Evolutionary conservation across 1,284 basidiomycete genomes (phyloP).

Genomic region (Ustilago hordei): DNA sequence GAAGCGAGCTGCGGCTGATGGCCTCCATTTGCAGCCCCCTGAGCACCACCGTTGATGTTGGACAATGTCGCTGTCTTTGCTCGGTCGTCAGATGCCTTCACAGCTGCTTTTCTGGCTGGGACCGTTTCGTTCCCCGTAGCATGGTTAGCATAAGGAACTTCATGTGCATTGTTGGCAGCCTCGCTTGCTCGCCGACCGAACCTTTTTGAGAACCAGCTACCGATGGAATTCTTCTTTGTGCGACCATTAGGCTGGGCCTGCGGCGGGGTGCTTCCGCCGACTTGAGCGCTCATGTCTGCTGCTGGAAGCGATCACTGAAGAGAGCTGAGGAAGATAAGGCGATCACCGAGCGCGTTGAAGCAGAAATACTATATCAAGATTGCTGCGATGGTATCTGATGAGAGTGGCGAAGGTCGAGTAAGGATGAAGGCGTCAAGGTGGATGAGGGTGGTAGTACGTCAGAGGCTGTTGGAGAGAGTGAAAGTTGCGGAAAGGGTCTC

Average conservation of each 20-base stretch:
- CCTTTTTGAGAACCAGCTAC: slow-evolving; percentile 57
- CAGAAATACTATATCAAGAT: not conserved
- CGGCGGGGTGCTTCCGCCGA: slow-evolving; percentile 16
- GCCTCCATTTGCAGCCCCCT: slow-evolving; percentile 2
- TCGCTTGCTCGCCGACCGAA: slow-evolving; percentile 51
- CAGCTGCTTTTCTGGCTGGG: slow-evolving; percentile 13
- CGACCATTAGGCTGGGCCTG: slow-evolving; percentile 20
- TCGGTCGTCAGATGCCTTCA: slow-evolving; percentile 18
- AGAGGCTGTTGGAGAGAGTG: not conserved
- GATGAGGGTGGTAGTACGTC: not conserved
- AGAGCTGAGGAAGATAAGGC: not conserved
- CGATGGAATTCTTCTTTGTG: slow-evolving; percentile 49
- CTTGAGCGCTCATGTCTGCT: slow-evolving; percentile 9
- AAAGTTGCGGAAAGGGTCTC: slow-evolving; percentile 3
- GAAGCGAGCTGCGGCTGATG: slow-evolving; percentile 29
- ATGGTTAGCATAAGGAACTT: slow-evolving; percentile 3
- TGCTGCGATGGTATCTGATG: not conserved
- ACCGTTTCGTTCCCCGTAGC: slow-evolving; percentile 12
- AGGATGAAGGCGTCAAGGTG: not conserved
- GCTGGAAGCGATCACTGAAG: not conserved
- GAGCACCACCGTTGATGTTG: slow-evolving; percentile 19
- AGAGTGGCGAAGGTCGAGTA: not conserved
- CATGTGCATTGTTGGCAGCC: slow-evolving; percentile 1
- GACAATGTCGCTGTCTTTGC: slow-evolving; percentile 21
- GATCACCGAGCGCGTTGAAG: not conserved